Percentiles rank a stretch among this genome's conserved stretches.
Evolutionary conservation across 1,284 basidiomycete genomes (phyloP).

Genomic region (Volvariella volvacea): DNA sequence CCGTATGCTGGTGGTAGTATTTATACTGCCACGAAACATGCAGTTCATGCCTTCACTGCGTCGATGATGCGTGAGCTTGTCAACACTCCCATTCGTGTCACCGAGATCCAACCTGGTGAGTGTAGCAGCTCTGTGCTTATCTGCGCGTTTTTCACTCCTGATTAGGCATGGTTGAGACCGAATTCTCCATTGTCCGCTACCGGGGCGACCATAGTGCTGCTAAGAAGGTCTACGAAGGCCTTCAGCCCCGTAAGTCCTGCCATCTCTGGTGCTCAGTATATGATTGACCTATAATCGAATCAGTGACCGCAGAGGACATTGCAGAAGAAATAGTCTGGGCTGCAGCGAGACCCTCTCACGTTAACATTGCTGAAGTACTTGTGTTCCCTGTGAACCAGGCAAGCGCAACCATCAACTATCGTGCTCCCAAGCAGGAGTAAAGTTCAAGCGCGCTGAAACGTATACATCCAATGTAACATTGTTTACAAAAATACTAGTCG

Average conservation of each 20-base stretch:
- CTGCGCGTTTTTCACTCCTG: slow-evolving; percentile 1
- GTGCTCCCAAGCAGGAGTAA: slow-evolving; percentile 29
- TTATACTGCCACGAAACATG: slow-evolving; percentile 83
- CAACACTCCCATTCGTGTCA: slow-evolving; percentile 86
- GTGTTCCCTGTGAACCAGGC: slow-evolving; percentile 83
- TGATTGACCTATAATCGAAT: slow-evolving; percentile 1
- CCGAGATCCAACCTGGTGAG: slow-evolving; percentile 84
- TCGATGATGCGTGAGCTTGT: slow-evolving; percentile 83
- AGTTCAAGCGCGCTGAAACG: slow-evolving; percentile 1
- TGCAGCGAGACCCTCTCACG: slow-evolving; percentile 80
- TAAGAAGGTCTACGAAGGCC: slow-evolving; percentile 84
- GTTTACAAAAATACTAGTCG: not conserved
- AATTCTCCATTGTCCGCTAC: slow-evolving; percentile 87
- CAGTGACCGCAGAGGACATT: slow-evolving; percentile 77
- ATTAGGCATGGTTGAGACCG: slow-evolving; percentile 84
- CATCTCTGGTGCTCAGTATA: not conserved
- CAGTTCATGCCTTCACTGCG: slow-evolving; percentile 84
- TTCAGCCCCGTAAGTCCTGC: slow-evolving; percentile 69
- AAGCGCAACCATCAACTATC: slow-evolving; percentile 54
- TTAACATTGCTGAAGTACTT: slow-evolving; percentile 78
- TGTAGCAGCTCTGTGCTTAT: slow-evolving; percentile 4
- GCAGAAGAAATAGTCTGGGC: slow-evolving; percentile 99
- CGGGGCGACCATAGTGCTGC: slow-evolving; percentile 78
- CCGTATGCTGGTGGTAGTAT: slow-evolving; percentile 85
- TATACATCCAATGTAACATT: slow-evolving; percentile 8